Conservation (phyloP, 805 yeast species). For the Barnettozyma vustinii region DNA sequence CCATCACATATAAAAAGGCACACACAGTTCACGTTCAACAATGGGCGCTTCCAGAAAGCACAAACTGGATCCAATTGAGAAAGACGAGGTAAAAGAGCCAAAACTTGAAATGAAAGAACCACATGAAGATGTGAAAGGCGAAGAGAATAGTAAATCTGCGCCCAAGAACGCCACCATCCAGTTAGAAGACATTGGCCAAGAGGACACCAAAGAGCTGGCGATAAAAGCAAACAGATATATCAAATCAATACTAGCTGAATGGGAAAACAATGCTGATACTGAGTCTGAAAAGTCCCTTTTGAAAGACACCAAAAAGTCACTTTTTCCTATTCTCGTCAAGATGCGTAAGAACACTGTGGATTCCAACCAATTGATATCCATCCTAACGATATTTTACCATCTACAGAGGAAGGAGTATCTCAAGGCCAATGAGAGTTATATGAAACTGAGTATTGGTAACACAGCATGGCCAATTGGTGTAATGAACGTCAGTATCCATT, state of each 20-base stretch:
- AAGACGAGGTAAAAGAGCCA: background rate
- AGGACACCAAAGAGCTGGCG: constrained; percentile 4
- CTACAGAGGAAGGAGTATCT: constrained; percentile 48
- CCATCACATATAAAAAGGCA: no score
- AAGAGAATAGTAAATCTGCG: background rate
- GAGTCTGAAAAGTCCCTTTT: constrained; percentile 19
- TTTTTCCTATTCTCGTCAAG: constrained; percentile 48
- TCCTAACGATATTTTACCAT: constrained; percentile 55
- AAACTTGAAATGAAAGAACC: background rate
- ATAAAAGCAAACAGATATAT: constrained; percentile 25
- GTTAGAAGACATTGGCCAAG: constrained; percentile 14
- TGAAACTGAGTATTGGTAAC: constrained; percentile 77
- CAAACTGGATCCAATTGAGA: constrained; percentile 2
- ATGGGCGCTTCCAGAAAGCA: constrained; percentile 3
- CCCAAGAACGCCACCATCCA: constrained; percentile 15
- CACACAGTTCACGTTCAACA: background rate
- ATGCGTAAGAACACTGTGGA: constrained; percentile 41
- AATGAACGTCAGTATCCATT: constrained; percentile 72
- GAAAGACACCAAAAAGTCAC: constrained; percentile 41
- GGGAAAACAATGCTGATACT: constrained; percentile 29
- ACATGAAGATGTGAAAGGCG: background rate
- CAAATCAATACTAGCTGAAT: constrained; percentile 29
- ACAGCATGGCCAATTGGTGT: constrained; percentile 94
- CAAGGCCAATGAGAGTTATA: constrained; percentile 61
- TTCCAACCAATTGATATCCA: constrained; percentile 40